Conservation (phyloP, 2,329 filamentous ascomycete genomes). For the Aspergillus alliaceus region DNA sequence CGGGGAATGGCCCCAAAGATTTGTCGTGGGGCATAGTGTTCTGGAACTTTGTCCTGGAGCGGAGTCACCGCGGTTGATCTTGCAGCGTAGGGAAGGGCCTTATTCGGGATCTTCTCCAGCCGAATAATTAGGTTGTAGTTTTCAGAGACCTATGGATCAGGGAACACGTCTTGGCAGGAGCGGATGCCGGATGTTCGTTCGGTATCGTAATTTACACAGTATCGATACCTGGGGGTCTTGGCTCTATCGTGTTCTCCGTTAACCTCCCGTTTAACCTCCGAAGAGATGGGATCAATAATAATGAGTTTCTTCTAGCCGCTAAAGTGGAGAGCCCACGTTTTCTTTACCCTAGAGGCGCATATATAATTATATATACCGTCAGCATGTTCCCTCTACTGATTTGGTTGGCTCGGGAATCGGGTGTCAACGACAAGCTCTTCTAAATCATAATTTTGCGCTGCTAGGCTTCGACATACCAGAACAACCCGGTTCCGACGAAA, state of each 20-base stretch:
- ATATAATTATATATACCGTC: neutral
- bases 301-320: neutral
- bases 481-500: neutral
- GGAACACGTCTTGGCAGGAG: neutral
- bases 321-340: neutral
- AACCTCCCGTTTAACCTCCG: neutral
- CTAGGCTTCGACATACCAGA: neutral
- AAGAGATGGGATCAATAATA: neutral
- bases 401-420: constrained; percentile 1
- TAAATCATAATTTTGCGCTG: neutral
- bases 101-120: neutral
- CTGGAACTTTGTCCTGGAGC: neutral
- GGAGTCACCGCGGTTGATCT: neutral
- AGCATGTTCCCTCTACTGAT: neutral
- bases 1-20: neutral
- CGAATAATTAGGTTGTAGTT: neutral
- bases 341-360: neutral
- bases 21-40: neutral
- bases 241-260: too few relatives aligned
- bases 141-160: neutral
- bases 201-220: neutral
- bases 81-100: neutral
- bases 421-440: neutral
- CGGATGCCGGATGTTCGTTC: constrained; percentile 13
- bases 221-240: neutral